These are phyloP conservation scores for Aspergillus pseudotamarii DNA, from an alignment of 2,329 filamentous ascomycete genomes.

Conservation along the genomic window DNA sequence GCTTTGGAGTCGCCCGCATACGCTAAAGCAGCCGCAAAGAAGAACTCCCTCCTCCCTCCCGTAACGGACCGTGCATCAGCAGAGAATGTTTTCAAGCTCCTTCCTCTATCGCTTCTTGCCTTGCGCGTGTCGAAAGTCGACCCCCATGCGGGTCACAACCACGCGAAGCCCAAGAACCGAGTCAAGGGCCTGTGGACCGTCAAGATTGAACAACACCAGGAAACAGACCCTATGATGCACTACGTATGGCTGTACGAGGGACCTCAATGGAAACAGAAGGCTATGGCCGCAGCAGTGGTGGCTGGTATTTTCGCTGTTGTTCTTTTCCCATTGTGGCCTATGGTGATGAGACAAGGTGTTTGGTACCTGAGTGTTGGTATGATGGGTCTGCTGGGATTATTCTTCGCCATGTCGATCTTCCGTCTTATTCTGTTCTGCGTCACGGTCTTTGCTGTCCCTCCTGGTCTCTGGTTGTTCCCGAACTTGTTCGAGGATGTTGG, in stretches of 20 bases:
- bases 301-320: slow-evolving; percentile 84
- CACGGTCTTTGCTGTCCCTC: slow-evolving; percentile 81
- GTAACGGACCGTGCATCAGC: slow-evolving; percentile 86
- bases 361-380: slow-evolving; percentile 97
- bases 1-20: slow-evolving; percentile 88
- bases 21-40: slow-evolving; percentile 77
- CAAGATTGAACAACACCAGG: slow-evolving; percentile 93
- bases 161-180: slow-evolving; percentile 70
- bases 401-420: slow-evolving; percentile 98
- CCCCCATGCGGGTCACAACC: slow-evolving; percentile 73
- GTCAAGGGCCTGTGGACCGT: slow-evolving; percentile 97
- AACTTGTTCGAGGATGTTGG: slow-evolving; percentile 98
- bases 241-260: slow-evolving; percentile 98
- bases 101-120: slow-evolving; percentile 91
- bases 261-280: slow-evolving; percentile 87
- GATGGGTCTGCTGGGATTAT: slow-evolving; percentile 83
- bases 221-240: slow-evolving; percentile 68
- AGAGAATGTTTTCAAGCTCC: slow-evolving; percentile 91
- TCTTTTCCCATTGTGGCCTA: slow-evolving; percentile 94
- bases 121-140: slow-evolving; percentile 85
- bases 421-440: slow-evolving; percentile 90
- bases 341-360: slow-evolving; percentile 86
- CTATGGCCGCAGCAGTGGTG: slow-evolving; percentile 84
- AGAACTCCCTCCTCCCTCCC: slow-evolving; percentile 85
- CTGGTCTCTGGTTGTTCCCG: slow-evolving; percentile 96